Evolutionary conservation across 495 filamentous ascomycete genomes (phyloP).

Genomic region (Aspergillus sclerotiicarbonarius): DNA sequence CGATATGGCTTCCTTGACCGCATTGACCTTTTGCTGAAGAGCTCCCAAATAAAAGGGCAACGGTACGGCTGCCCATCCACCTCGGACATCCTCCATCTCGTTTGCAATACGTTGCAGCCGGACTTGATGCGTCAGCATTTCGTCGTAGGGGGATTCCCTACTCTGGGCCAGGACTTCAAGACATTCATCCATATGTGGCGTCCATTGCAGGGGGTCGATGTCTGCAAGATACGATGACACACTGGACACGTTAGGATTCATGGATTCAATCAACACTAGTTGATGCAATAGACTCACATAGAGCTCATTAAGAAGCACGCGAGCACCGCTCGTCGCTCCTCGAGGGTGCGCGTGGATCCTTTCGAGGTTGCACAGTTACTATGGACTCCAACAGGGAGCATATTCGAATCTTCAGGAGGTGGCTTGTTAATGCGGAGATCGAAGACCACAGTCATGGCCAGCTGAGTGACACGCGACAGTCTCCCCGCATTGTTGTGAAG

Average conservation of each 20-base stretch:
- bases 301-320: slow-evolving; percentile 43
- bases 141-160: slow-evolving; percentile 19
- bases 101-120: slow-evolving; percentile 15
- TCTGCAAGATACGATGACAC: slow-evolving; percentile 30
- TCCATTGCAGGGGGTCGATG: slow-evolving; percentile 34
- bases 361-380: too few species aligned
- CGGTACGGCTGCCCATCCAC: background rate
- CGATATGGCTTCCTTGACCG: background rate
- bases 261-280: background rate
- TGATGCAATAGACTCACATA: slow-evolving; percentile 4
- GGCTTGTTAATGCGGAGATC: slow-evolving; percentile 52
- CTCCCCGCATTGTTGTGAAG: slow-evolving; percentile 9
- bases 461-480: slow-evolving; percentile 41
- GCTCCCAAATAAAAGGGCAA: background rate
- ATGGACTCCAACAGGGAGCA: slow-evolving; percentile 9
- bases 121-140: slow-evolving; percentile 15
- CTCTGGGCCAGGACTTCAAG: slow-evolving; percentile 20
- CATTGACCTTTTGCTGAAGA: background rate
- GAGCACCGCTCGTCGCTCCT: slow-evolving; percentile 45
- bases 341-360: slow-evolving; percentile 25
- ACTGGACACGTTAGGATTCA: slow-evolving; percentile 11
- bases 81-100: background rate
- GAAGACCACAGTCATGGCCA: slow-evolving; percentile 47
- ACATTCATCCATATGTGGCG: slow-evolving; percentile 37
- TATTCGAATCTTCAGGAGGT: slow-evolving; percentile 22